A percentile compares a stretch with the other conserved stretches of the same genome.
phyloP scores from a whole-genome alignment of 768 basidiomycete species.

The Ramaria sp. region DNA sequence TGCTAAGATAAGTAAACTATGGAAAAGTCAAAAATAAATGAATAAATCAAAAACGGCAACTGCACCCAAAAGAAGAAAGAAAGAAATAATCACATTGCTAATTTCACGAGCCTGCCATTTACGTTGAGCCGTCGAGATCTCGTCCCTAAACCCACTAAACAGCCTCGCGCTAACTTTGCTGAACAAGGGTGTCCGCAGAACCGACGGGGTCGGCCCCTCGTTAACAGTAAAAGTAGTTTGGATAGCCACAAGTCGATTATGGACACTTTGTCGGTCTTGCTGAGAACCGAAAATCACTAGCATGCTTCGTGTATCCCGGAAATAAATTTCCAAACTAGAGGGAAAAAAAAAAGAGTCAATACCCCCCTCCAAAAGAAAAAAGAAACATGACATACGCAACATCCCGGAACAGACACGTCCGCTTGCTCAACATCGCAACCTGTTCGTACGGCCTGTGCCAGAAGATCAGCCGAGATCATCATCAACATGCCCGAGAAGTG shows the following conservation, averaged over 20 bases:
- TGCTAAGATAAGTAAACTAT: constrained; percentile 84
- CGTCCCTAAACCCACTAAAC: constrained; percentile 45
- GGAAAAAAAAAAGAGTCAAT: no score
- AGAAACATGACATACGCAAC: constrained; percentile 58
- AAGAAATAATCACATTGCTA: constrained; percentile 54
- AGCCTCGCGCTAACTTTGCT: constrained; percentile 42
- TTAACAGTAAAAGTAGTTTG: constrained; percentile 20
- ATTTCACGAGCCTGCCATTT: constrained; percentile 88
- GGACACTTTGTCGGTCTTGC: constrained; percentile 42
- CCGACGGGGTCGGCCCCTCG: constrained; percentile 32
- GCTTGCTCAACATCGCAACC: constrained; percentile 66
- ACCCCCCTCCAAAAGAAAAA: background rate
- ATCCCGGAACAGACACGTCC: constrained; percentile 82
- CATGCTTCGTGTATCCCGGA: constrained; percentile 83
- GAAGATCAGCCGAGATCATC: constrained; percentile 2
- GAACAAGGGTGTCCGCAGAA: constrained; percentile 43
- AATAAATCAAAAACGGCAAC: no score
- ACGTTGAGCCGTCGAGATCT: constrained; percentile 58
- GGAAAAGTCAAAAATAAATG: no score
- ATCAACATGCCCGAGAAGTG: background rate
- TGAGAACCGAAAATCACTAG: constrained; percentile 73
- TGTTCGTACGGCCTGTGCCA: constrained; percentile 67
- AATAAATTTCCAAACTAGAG: constrained; percentile 80
- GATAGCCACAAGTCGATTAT: constrained; percentile 15
- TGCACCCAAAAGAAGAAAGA: background rate